Conservation (phyloP, 2,329 filamentous ascomycete genomes). For the Alternaria gaisen region DNA sequence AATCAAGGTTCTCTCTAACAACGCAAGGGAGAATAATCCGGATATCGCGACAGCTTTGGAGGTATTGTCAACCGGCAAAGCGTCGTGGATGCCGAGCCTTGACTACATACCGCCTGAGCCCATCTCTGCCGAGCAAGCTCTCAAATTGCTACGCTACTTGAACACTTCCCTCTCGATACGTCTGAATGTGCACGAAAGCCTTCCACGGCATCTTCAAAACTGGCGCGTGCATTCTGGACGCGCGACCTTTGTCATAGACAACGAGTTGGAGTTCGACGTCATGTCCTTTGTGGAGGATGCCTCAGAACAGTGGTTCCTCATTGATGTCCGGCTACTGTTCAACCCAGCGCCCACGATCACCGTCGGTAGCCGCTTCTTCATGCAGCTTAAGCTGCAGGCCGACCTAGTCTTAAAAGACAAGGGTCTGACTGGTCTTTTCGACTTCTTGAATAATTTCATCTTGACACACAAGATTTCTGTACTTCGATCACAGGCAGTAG, state of each 20-base stretch:
- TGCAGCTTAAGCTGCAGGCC: constrained; percentile 72
- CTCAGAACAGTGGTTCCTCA: constrained; percentile 88
- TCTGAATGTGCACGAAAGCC: constrained; percentile 83
- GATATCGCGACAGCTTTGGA: constrained; percentile 91
- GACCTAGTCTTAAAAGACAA: constrained; percentile 75
- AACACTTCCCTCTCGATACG: constrained; percentile 85
- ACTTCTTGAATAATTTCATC: constrained; percentile 85
- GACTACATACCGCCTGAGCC: constrained; percentile 79
- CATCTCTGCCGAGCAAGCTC: constrained; percentile 74
- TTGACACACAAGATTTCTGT: constrained; percentile 91
- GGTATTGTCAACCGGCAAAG: constrained; percentile 79
- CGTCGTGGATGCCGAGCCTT: constrained; percentile 81
- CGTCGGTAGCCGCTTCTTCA: constrained; percentile 65
- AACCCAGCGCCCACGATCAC: constrained; percentile 71
- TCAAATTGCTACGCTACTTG: constrained; percentile 79
- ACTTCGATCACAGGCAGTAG: constrained; percentile 77
- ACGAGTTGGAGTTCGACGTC: constrained; percentile 92
- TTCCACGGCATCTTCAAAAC: constrained; percentile 79
- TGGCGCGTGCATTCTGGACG: constrained; percentile 86
- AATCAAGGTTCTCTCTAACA: constrained; percentile 75
- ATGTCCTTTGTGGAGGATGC: constrained; percentile 88
- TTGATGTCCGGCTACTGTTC: constrained; percentile 88
- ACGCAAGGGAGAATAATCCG: constrained; percentile 83
- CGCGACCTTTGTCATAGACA: constrained; percentile 82
- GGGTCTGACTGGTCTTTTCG: constrained; percentile 82